Base-by-base conservation (phyloP, 2,329 filamentous ascomycete genomes). In the Diaporthe batatas region DNA sequence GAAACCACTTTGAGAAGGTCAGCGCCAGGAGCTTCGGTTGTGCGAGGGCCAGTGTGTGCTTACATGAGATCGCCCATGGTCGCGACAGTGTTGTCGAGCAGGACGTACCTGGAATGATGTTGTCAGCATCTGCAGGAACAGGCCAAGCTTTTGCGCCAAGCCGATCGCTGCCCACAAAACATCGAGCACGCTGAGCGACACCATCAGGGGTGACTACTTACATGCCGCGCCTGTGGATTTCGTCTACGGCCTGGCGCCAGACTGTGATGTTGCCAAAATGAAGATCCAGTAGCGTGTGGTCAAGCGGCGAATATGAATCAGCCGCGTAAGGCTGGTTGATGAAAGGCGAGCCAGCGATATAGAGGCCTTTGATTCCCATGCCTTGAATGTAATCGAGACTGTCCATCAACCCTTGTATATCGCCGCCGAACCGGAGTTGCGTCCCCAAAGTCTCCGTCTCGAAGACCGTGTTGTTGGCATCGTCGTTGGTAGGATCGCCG, bases 1-100 rank as follows among this genome's bases (percentile, higher is more conserved):
- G 78, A 91, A 92, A 7, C 88, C 88, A 16, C 62, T 67, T 39
- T 34, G 32, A 73, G 91, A 53, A 21, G 7, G 62, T 67, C 47
- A 67, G 62, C 47, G n/a, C 18, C 32, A 10, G 47, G 59, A 76
- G 5, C 23, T 16, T 77, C 79, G 54, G n/a, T 29, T 3, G 25
- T 25, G 32, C 44, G 36, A 25, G 34, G 18, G 25, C 32, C 67
- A 21, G 34, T 6, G 6, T 32, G 18, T 16, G 51, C 67, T 67
- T 67, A 67, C 18, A 74, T 85, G 68, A 91, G 82, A 76, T 92
- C 89, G 64, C 88, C 87, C 86, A 92, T 85, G 16, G 90, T 92
- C 54, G 88, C 86, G 78, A 92, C 86, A 1, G 91, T 92, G 77
- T 92, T 92, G 79, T 92, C 91, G 71, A 92, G 80, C 42, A 92